Percentiles rank a stretch among this genome's conserved stretches.
phyloP scores from a whole-genome alignment of 1,139 yeast genomes.

The Yamadazyma mexicana region DNA sequence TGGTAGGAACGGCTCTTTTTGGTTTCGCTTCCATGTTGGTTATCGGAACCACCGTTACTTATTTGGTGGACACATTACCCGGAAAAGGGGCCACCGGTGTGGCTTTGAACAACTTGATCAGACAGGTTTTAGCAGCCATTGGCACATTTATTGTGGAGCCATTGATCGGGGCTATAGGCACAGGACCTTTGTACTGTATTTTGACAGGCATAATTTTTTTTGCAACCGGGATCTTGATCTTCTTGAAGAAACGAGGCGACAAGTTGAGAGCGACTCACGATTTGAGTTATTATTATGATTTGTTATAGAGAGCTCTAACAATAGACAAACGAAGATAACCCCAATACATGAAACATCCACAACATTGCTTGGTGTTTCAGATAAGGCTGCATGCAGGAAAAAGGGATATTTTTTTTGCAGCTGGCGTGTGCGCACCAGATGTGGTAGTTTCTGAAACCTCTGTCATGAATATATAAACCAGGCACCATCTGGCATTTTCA shows the following conservation, averaged over 20 bases:
- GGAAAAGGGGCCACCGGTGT: slow-evolving; percentile 90
- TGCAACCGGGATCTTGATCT: slow-evolving; percentile 41
- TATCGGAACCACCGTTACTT: slow-evolving; percentile 79
- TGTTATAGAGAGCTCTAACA: slow-evolving; percentile 5
- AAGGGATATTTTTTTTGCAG: slow-evolving; percentile 2
- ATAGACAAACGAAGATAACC: neutral
- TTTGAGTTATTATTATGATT: slow-evolving; percentile 56
- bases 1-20: slow-evolving; percentile 76
- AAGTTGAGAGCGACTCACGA: slow-evolving; percentile 68
- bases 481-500: too few relatives aligned
- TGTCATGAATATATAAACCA: neutral
- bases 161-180: slow-evolving; percentile 57
- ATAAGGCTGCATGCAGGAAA: slow-evolving; percentile 1
- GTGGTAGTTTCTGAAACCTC: slow-evolving; percentile 7
- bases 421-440: slow-evolving; percentile 7
- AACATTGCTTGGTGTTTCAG: slow-evolving; percentile 3
- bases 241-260: slow-evolving; percentile 59
- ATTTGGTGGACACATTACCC: slow-evolving; percentile 80
- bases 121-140: slow-evolving; percentile 73
- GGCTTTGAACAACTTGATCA: slow-evolving; percentile 72
- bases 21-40: slow-evolving; percentile 86
- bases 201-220: slow-evolving; percentile 57
- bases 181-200: slow-evolving; percentile 70
- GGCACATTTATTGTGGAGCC: slow-evolving; percentile 81
- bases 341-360: neutral